A percentile compares a stretch with the other conserved stretches of the same genome.
These are phyloP conservation scores for Malassezia brasiliensis DNA, from an alignment of 1,284 basidiomycete genomes.

Conservation along the genomic window DNA sequence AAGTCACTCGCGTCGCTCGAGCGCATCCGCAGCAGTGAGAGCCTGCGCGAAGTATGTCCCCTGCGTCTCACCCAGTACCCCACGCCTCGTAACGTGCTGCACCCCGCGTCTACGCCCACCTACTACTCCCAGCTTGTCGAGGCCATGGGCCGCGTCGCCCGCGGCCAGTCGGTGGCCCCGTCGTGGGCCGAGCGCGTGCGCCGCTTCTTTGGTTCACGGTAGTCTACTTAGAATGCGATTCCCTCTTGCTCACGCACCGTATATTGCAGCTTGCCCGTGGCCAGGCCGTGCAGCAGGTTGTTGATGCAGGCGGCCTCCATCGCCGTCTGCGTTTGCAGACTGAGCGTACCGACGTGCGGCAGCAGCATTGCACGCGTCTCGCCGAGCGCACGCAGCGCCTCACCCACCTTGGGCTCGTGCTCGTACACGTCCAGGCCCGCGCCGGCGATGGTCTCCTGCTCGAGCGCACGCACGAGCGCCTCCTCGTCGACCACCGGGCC, in stretches of 20 bases:
- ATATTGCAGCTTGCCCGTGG: conserved; percentile 37
- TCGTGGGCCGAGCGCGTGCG: conserved; percentile 21
- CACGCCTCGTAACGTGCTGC: conserved; percentile 24
- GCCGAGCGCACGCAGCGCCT: conserved; percentile 21
- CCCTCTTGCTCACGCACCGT: conserved; percentile 45
- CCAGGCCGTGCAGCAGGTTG: conserved; percentile 38
- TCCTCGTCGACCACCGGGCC: conserved; percentile 52
- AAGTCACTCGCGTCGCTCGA: conserved; percentile 21
- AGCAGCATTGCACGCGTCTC: conserved; percentile 29
- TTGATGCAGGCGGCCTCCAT: conserved; percentile 48
- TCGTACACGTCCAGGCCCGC: conserved; percentile 82
- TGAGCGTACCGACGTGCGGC: conserved; percentile 42
- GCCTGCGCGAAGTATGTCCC: conserved; percentile 16
- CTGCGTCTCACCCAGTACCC: conserved; percentile 14
- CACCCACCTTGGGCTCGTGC: conserved; percentile 54
- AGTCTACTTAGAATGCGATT: neutral
- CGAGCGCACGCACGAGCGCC: conserved; percentile 31
- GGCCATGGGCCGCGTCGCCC: conserved; percentile 22
- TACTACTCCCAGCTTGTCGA: conserved; percentile 33
- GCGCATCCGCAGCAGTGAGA: conserved; percentile 25
- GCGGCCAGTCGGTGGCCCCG: conserved; percentile 24
- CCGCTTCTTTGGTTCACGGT: conserved; percentile 26
- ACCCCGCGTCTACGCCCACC: conserved; percentile 29
- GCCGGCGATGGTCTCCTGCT: conserved; percentile 50
- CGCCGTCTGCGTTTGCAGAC: conserved; percentile 45